Conservation (phyloP, 257 asterid genomes). For the Solanum pimpinellifolium region DNA sequence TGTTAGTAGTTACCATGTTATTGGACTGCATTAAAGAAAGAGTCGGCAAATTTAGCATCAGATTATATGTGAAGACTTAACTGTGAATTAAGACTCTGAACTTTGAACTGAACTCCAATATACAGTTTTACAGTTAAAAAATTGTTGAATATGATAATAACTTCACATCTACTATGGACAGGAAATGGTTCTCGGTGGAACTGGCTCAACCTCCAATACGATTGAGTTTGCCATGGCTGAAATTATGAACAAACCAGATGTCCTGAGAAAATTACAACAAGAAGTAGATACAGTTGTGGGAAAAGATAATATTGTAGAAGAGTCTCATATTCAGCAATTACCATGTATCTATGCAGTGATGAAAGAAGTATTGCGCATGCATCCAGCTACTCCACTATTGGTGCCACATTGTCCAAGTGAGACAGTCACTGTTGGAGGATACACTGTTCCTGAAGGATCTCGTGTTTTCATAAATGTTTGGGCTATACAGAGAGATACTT, state of each 20-base stretch:
- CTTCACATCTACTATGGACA: not conserved
- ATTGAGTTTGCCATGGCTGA: slow-evolving; percentile 58
- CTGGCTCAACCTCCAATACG: slow-evolving; percentile 55
- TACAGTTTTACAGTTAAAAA: not conserved
- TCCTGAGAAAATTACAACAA: slow-evolving; percentile 25
- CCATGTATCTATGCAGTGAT: slow-evolving; percentile 41
- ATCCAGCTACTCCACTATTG: slow-evolving; percentile 50
- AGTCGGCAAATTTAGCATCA: no score
- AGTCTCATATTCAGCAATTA: slow-evolving; percentile 30
- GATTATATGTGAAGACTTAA: no score
- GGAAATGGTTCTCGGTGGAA: slow-evolving; percentile 74
- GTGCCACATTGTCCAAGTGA: slow-evolving; percentile 61
- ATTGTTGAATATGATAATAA: not conserved
- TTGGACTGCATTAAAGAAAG: no score
- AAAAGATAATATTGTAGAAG: slow-evolving; percentile 28
- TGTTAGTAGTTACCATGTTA: no score
- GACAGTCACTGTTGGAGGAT: slow-evolving; percentile 30
- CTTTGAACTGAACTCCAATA: not conserved
- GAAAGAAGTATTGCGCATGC: slow-evolving; percentile 45
- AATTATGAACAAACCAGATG: slow-evolving; percentile 43
- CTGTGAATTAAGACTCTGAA: no score
- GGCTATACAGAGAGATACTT: slow-evolving; percentile 55
- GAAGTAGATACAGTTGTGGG: slow-evolving; percentile 46
- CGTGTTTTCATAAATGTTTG: slow-evolving; percentile 53
- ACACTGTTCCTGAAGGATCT: slow-evolving; percentile 37